Conservation (phyloP, 257 asterid genomes). For the Scutellaria barbata region DNA sequence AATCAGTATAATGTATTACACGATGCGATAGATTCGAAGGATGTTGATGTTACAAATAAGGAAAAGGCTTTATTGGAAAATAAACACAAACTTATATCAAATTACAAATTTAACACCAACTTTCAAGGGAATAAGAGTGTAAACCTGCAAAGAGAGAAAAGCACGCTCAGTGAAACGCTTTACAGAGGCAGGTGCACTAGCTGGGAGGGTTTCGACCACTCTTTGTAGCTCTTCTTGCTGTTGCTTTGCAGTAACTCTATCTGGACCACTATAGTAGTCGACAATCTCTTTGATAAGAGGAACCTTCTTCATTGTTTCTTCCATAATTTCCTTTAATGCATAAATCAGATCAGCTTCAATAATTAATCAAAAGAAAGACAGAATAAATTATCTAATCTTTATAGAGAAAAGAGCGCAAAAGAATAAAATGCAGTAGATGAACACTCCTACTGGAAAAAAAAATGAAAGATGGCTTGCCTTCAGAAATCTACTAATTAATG, state of each 20-base stretch:
- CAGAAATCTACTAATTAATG: conserved; percentile 12
- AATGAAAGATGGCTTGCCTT: background rate
- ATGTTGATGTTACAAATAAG: too few relatives aligned
- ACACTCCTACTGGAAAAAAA: conserved; percentile 20
- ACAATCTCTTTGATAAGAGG: conserved; percentile 76
- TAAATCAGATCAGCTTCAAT: background rate
- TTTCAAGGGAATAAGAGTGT: conserved; percentile 23
- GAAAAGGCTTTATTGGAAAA: too few relatives aligned
- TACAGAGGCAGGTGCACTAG: conserved; percentile 70
- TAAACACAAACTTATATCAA: too few relatives aligned
- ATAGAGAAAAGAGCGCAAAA: conserved; percentile 21
- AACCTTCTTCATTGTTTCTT: conserved; percentile 74
- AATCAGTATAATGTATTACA: conserved; percentile 1
- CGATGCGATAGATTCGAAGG: too few relatives aligned
- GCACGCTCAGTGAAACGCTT: conserved; percentile 77
- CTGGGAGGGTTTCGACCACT: conserved; percentile 83
- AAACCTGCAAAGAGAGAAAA: conserved; percentile 85
- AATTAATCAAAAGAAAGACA: conserved; percentile 17
- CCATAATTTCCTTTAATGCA: conserved; percentile 57
- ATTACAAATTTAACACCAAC: too few relatives aligned
- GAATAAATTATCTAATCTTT: background rate
- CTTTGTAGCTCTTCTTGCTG: conserved; percentile 78
- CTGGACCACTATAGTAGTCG: conserved; percentile 83
- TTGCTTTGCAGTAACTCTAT: conserved; percentile 84
- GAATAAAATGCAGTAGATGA: conserved; percentile 15